Evolutionary conservation across 2,329 filamentous ascomycete genomes (phyloP).

Genomic region (Colletotrichum somersetense): DNA sequence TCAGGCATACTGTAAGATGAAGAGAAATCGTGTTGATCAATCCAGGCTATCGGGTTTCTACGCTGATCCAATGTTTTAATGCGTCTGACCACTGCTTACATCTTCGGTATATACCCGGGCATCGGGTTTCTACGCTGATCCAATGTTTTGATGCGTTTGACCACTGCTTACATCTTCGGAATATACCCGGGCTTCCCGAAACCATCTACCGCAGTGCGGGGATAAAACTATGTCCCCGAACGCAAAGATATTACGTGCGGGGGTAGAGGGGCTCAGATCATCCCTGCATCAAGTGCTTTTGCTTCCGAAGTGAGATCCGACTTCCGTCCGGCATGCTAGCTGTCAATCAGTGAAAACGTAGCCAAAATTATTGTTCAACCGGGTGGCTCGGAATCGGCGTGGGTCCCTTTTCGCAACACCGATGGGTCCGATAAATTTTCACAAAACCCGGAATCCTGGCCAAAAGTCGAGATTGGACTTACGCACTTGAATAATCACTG

Average conservation of each 20-base stretch:
- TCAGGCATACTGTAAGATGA: slow-evolving; percentile 5
- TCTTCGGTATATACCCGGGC: not conserved
- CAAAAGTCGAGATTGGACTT: not conserved
- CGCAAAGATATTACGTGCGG: not conserved
- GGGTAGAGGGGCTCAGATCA: not conserved
- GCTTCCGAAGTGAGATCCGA: slow-evolving; percentile 7
- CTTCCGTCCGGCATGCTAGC: slow-evolving; percentile 1
- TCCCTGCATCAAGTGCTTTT: not conserved
- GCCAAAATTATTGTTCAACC: not conserved
- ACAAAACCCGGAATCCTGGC: not conserved
- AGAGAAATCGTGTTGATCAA: too few relatives aligned
- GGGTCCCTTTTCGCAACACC: not conserved
- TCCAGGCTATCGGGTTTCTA: not conserved
- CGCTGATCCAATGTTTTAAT: not conserved
- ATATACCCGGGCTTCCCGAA: not conserved
- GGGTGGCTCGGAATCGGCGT: slow-evolving; percentile 15
- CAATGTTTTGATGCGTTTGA: not conserved
- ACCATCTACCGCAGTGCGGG: slow-evolving; percentile 10
- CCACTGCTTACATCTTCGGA: not conserved
- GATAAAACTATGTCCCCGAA: slow-evolving; percentile 14
- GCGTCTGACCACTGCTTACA: not conserved
- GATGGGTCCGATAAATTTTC: slow-evolving; percentile 12
- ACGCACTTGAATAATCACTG: not conserved
- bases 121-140: too few relatives aligned
- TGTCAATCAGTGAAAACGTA: not conserved